Evolutionary conservation across 2,329 filamentous ascomycete genomes (phyloP).

Genomic region (Alternaria gaisen): DNA sequence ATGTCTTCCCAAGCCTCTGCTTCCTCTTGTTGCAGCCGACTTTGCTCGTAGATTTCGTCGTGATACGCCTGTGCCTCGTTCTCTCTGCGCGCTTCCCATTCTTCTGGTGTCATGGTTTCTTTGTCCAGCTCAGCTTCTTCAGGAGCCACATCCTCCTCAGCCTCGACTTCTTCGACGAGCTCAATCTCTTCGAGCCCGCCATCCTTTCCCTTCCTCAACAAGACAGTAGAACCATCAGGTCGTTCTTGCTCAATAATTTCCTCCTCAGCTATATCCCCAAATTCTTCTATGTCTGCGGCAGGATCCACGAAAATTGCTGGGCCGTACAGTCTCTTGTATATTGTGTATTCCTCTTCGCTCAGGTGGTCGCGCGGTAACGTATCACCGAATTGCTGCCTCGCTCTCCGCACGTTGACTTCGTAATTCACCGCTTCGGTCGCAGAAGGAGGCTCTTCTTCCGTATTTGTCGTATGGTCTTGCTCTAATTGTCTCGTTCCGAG

Average conservation of each 20-base stretch:
- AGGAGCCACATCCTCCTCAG: conserved; percentile 10
- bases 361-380: conserved; percentile 77
- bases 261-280: conserved; percentile 59
- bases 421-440: conserved; percentile 48
- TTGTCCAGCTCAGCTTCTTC: conserved; percentile 38
- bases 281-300: conserved; percentile 56
- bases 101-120: conserved; percentile 38
- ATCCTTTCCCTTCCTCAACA: conserved; percentile 65
- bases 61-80: conserved; percentile 44
- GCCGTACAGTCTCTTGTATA: conserved; percentile 86
- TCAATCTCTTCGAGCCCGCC: conserved; percentile 71
- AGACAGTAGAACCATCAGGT: conserved; percentile 42
- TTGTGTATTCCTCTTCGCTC: conserved; percentile 71
- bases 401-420: conserved; percentile 73
- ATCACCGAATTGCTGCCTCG: conserved; percentile 79
- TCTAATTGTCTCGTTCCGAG: conserved; percentile 20
- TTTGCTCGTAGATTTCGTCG: conserved; percentile 52
- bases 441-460: conserved; percentile 14
- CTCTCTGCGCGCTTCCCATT: conserved; percentile 49
- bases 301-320: conserved; percentile 71
- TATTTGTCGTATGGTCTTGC: conserved; percentile 11
- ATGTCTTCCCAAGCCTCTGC: conserved; percentile 48
- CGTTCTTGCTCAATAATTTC: conserved; percentile 50
- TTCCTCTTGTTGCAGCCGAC: conserved; percentile 54
- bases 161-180: conserved; percentile 28